phyloP scores from a whole-genome alignment of 148 eudicot genomes.

The Silene conica region DNA sequence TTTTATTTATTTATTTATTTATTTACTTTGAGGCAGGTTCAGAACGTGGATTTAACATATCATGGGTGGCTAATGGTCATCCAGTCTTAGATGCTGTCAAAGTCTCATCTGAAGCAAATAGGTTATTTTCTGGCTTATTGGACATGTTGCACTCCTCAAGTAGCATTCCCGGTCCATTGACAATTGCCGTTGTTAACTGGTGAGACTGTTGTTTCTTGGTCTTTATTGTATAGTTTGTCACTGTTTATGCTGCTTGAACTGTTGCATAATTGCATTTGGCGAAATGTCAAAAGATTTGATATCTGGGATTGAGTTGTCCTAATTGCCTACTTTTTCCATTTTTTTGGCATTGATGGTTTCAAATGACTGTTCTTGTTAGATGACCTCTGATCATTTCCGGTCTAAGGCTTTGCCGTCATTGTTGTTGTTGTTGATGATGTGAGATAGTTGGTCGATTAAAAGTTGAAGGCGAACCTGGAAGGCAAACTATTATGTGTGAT shows the following conservation, averaged over 20 bases:
- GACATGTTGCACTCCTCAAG: conserved; percentile 56
- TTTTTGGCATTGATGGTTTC: too few species aligned
- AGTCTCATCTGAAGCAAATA: conserved; percentile 65
- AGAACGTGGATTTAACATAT: conserved; percentile 49
- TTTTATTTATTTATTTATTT: too few species aligned
- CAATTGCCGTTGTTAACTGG: conserved; percentile 79
- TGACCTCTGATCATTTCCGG: too few species aligned
- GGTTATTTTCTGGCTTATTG: conserved; percentile 39
- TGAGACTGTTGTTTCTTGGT: conserved; percentile 36
- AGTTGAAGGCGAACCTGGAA: too few species aligned
- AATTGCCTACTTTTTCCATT: too few species aligned
- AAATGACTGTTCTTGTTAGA: too few species aligned
- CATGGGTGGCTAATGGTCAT: conserved; percentile 65
- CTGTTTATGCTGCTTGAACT: not conserved
- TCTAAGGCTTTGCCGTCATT: too few species aligned
- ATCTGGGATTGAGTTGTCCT: not conserved
- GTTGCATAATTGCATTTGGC: not conserved
- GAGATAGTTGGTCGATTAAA: too few species aligned
- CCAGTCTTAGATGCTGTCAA: conserved; percentile 60
- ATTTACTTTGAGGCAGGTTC: conserved; percentile 23
- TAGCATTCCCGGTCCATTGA: conserved; percentile 66
- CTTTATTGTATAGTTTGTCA: not conserved
- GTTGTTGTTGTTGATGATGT: too few species aligned
- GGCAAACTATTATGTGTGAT: not conserved
- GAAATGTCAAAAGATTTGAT: not conserved